Conservation (phyloP, 176 grass and related monocot species). For the Leersia perrieri region DNA sequence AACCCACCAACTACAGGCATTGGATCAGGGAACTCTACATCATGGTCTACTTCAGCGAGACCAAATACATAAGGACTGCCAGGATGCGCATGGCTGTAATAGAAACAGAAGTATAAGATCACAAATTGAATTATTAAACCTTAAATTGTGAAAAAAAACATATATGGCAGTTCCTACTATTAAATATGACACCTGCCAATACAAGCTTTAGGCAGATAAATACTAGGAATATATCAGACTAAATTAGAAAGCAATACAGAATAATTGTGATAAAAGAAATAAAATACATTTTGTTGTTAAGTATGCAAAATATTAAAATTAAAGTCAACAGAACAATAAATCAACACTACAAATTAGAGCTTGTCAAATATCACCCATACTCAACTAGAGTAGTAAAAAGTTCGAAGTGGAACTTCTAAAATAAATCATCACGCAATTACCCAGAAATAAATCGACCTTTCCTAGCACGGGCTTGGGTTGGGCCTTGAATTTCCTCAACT, state of each 20-base stretch:
- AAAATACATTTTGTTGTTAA: conserved; percentile 1
- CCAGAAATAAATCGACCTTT: conserved; percentile 99
- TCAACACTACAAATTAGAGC: conserved; percentile 13
- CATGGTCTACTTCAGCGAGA: conserved; percentile 87
- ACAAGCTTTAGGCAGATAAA: background rate
- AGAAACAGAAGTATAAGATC: conserved; percentile 13
- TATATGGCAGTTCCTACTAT: conserved; percentile 4
- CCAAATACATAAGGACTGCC: conserved; percentile 98
- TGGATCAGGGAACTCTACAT: conserved; percentile 97
- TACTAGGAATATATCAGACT: background rate
- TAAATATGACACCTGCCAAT: conserved; percentile 1
- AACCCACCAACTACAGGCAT: conserved; percentile 95
- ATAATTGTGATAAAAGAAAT: background rate
- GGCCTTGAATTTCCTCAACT: conserved; percentile 96
- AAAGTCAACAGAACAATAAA: background rate
- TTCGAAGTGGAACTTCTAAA: background rate
- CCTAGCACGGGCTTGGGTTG: conserved; percentile 76
- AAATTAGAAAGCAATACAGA: conserved; percentile 2
- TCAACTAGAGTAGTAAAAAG: conserved; percentile 10
- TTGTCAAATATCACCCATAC: conserved; percentile 3
- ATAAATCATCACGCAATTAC: conserved; percentile 53
- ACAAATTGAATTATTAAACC: conserved; percentile 1
- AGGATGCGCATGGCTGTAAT: conserved; percentile 90
- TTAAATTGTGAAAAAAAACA: background rate
- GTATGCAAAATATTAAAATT: conserved; percentile 9